phyloP scores from a whole-genome alignment of 1,139 yeast genomes.

The Yamadazyma sp. region DNA sequence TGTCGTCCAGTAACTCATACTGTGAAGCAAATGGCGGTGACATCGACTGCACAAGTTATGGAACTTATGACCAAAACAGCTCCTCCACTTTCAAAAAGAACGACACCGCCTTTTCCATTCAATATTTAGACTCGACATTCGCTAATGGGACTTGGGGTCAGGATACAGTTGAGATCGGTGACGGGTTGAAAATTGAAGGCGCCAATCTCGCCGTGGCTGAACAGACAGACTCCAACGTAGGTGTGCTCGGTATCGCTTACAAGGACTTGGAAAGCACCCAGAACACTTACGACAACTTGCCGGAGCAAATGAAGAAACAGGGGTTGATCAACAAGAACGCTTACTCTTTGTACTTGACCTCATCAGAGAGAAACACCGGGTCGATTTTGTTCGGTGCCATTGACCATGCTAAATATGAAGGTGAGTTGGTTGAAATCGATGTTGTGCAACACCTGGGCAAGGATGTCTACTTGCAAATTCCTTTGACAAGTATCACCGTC shows the following conservation, averaged over 20 bases:
- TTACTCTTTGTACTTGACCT: constrained; percentile 55
- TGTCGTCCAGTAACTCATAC: constrained; percentile 22
- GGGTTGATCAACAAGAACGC: constrained; percentile 50
- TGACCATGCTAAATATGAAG: constrained; percentile 53
- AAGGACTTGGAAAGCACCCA: constrained; percentile 20
- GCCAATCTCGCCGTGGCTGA: constrained; percentile 58
- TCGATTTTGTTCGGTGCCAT: constrained; percentile 58
- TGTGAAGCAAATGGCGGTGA: constrained; percentile 20
- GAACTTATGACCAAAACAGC: constrained; percentile 47
- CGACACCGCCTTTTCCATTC: constrained; percentile 35
- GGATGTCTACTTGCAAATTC: constrained; percentile 21
- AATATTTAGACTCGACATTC: constrained; percentile 31
- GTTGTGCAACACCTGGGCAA: constrained; percentile 20
- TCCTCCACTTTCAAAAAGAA: constrained; percentile 50
- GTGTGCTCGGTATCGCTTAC: constrained; percentile 63
- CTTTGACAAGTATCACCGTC: constrained; percentile 19
- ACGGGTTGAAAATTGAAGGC: constrained; percentile 32
- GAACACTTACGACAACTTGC: constrained; percentile 25
- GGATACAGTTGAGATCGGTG: constrained; percentile 42
- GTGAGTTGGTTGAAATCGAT: constrained; percentile 32
- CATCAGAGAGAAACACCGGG: constrained; percentile 42
- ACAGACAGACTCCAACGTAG: constrained; percentile 50
- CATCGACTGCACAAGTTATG: constrained; percentile 38
- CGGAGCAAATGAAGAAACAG: constrained; percentile 49
- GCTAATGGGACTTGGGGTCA: constrained; percentile 55